A percentile compares a stretch with the other conserved stretches of the same genome.
Evolutionary conservation across 2,329 filamentous ascomycete genomes (phyloP).

Genomic region (Epicoccum nigrum): DNA sequence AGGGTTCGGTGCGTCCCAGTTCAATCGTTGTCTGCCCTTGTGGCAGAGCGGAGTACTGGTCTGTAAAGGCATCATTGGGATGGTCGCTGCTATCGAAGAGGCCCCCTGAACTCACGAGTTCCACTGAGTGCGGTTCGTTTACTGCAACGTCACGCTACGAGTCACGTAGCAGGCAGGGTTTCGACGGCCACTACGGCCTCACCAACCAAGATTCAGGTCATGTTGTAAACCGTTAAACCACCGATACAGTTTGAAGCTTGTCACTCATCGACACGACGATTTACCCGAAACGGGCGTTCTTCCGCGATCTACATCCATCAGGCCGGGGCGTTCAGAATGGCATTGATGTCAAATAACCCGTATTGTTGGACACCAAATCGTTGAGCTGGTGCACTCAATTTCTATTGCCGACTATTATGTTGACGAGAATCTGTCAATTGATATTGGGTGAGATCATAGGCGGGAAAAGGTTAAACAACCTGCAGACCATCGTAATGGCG

Average conservation of each 20-base stretch:
- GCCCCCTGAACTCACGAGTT: not conserved
- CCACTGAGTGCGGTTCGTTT: not conserved
- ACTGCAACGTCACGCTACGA: slow-evolving; percentile 5
- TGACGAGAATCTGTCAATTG: not conserved
- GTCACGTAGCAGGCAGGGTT: slow-evolving; percentile 2
- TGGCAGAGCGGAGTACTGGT: not conserved
- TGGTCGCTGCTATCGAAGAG: not conserved
- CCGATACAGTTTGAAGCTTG: slow-evolving; percentile 18
- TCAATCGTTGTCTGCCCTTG: not conserved
- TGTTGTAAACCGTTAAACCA: slow-evolving; percentile 16
- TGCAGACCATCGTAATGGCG: slow-evolving; percentile 9
- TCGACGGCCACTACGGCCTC: slow-evolving; percentile 9
- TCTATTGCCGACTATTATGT: not conserved
- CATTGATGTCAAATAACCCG: slow-evolving; percentile 6
- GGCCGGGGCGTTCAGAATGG: slow-evolving; percentile 3
- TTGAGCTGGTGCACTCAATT: not conserved
- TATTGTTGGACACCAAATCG: not conserved
- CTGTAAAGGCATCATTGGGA: not conserved
- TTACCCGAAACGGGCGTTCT: slow-evolving; percentile 10
- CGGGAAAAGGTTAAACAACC: not conserved
- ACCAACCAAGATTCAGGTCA: slow-evolving; percentile 9
- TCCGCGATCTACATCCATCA: slow-evolving; percentile 16
- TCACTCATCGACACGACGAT: not conserved
- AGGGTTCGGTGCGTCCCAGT: not conserved
- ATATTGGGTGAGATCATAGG: not conserved